Conservation (phyloP, 306 rosid genomes). For the Benincasa hispida region DNA sequence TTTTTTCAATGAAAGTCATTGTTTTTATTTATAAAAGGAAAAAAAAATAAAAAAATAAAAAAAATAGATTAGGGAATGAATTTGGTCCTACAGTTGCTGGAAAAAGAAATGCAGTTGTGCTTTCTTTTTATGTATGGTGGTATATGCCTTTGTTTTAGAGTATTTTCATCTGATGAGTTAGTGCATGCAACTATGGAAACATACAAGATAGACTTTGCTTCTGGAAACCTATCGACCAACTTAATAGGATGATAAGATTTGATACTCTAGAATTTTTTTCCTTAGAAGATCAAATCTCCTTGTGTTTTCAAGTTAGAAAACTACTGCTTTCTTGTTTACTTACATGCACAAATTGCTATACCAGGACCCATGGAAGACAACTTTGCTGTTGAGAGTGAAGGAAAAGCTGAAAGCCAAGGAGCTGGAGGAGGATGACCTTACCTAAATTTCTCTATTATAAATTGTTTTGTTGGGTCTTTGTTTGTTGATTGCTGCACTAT, state of each 20-base stretch:
- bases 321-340: background rate
- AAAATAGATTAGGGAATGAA: background rate
- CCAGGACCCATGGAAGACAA: conserved; percentile 95
- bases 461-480: background rate
- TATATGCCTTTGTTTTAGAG: background rate
- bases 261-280: background rate
- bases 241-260: background rate
- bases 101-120: background rate
- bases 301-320: background rate
- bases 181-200: background rate
- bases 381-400: conserved; percentile 90
- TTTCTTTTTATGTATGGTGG: background rate
- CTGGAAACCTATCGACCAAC: background rate
- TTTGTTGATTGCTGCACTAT: background rate
- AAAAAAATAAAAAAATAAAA: no score
- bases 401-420: conserved; percentile 95
- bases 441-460: conserved; percentile 21
- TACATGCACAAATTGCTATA: conserved; percentile 5
- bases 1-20: no score
- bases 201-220: background rate
- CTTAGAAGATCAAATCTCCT: background rate
- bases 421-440: conserved; percentile 94
- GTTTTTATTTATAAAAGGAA: no score
- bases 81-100: background rate
- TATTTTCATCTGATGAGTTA: background rate